Conservation (phyloP, 148 eudicot genomes). For the Beta vulgaris region DNA sequence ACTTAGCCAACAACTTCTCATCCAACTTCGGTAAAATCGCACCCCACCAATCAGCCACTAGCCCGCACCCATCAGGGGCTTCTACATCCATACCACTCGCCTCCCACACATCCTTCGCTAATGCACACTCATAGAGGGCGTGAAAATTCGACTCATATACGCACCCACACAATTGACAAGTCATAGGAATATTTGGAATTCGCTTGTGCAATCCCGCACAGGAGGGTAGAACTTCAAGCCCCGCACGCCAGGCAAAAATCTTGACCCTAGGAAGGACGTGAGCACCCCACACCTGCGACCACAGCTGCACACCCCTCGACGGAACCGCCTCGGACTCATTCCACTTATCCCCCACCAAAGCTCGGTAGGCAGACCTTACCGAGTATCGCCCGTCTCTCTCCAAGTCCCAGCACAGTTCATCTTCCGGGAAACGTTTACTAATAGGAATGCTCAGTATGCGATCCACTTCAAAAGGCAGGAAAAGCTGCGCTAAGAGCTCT, state of each 20-base stretch:
- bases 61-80: too few relatives aligned
- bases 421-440: not conserved
- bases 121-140: too few relatives aligned
- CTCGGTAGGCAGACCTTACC: not conserved
- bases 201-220: too few relatives aligned
- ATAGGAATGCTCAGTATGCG: not conserved
- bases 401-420: not conserved
- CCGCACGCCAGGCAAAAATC: not conserved
- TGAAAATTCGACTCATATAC: too few relatives aligned
- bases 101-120: too few relatives aligned
- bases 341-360: not conserved
- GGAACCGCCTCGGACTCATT: not conserved
- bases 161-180: too few relatives aligned
- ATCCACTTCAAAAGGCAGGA: not conserved
- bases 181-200: too few relatives aligned
- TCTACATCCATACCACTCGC: too few relatives aligned
- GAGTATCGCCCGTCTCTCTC: not conserved
- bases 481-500: not conserved
- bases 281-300: not conserved
- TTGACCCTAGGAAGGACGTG: not conserved
- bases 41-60: too few relatives aligned
- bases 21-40: too few relatives aligned
- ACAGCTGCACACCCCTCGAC: not conserved
- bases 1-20: too few relatives aligned
- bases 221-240: too few relatives aligned